phyloP scores from a whole-genome alignment of 2,329 filamentous ascomycete species.

The Hirsutella rhossiliensis region DNA sequence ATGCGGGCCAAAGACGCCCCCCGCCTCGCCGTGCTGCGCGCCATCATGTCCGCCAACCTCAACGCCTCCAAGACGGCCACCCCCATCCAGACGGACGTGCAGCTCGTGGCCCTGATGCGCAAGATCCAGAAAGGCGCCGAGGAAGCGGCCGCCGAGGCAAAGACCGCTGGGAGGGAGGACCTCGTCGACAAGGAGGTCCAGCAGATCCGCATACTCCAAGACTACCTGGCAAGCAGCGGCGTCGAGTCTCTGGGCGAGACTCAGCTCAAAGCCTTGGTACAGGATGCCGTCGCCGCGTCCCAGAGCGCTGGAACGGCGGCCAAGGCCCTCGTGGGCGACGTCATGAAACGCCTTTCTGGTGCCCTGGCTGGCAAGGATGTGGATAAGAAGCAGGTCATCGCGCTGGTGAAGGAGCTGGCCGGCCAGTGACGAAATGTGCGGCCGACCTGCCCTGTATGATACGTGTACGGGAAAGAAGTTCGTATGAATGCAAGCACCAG shows the following conservation, averaged over 20 bases:
- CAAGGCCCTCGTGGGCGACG: conserved; percentile 42
- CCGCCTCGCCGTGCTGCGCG: conserved; percentile 56
- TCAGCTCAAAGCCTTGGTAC: conserved; percentile 44
- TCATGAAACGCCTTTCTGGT: conserved; percentile 49
- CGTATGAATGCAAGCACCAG: too few relatives aligned
- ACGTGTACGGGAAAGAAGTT: neutral
- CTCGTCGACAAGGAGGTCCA: conserved; percentile 57
- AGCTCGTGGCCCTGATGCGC: conserved; percentile 55
- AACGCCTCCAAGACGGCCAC: conserved; percentile 63
- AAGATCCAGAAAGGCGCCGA: conserved; percentile 46
- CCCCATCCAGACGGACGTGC: conserved; percentile 59
- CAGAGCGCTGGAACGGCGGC: conserved; percentile 29
- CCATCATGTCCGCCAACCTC: conserved; percentile 55
- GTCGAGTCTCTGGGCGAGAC: conserved; percentile 46
- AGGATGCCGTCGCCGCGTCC: conserved; percentile 36
- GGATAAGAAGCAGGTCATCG: conserved; percentile 48
- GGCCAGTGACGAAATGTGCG: conserved; percentile 3
- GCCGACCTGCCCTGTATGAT: neutral
- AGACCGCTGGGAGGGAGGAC: conserved; percentile 50
- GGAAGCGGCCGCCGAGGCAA: conserved; percentile 52
- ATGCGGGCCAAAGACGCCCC: conserved; percentile 54
- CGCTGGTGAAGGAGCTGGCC: conserved; percentile 43
- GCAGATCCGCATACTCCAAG: conserved; percentile 52
- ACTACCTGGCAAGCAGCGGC: conserved; percentile 48
- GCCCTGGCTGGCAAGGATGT: conserved; percentile 51